A percentile compares a stretch with the other conserved stretches of the same genome.
Conservation (phyloP, 768 basidiomycete genomes). For the Calocera viscosa region DNA sequence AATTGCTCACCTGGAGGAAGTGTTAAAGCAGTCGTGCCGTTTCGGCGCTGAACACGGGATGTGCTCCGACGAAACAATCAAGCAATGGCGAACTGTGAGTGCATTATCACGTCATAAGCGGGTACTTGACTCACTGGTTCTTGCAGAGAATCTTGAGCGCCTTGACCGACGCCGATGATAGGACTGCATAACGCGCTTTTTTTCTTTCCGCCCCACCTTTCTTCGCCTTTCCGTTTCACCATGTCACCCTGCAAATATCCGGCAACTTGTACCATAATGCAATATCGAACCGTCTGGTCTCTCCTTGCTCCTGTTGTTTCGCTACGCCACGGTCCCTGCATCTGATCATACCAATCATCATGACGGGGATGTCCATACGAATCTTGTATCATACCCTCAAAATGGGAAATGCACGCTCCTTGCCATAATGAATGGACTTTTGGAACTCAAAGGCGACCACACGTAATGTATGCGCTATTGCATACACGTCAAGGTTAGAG, state of each 20-base stretch:
- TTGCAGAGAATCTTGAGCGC: neutral
- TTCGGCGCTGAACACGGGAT: neutral
- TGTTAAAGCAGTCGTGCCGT: neutral
- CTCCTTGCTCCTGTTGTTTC: neutral
- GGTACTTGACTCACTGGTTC: neutral
- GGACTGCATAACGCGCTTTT: neutral
- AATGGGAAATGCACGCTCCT: neutral
- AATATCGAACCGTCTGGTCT: neutral
- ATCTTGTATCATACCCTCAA: neutral
- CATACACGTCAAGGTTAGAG: too few relatives aligned
- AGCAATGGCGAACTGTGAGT: neutral
- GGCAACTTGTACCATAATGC: neutral
- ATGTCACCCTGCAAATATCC: neutral
- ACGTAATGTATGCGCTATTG: too few relatives aligned
- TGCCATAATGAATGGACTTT: neutral
- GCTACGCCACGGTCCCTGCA: neutral
- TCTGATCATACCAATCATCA: neutral
- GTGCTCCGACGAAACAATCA: neutral
- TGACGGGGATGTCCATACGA: neutral
- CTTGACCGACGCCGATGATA: neutral
- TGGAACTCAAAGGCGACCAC: neutral
- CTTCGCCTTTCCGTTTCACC: neutral
- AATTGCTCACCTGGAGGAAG: neutral
- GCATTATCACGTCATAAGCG: neutral
- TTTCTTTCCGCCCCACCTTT: neutral